Percentiles rank a stretch among this genome's conserved stretches.
Conservation (phyloP, 208 protist genomes). For the Leishmania martiniquensis region DNA sequence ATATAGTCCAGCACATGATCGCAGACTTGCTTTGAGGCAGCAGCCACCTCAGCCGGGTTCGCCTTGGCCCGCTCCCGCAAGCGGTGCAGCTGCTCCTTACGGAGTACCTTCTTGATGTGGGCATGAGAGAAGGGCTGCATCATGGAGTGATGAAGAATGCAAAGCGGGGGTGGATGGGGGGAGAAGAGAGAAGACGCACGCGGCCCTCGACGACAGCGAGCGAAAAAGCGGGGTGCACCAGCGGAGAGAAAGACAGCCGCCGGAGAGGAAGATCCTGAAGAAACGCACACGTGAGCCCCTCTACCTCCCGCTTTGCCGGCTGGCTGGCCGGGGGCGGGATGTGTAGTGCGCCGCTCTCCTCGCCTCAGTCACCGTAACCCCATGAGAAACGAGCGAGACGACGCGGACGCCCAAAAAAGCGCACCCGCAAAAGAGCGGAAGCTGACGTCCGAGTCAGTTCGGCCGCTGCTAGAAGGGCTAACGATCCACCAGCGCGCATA, state of each 20-base stretch:
- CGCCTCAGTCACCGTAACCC: too few relatives aligned
- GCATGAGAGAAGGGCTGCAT: constrained; percentile 14
- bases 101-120: constrained; percentile 38
- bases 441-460: too few relatives aligned
- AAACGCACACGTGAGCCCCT: too few relatives aligned
- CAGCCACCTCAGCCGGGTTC: constrained; percentile 28
- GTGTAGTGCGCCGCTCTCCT: too few relatives aligned
- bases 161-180: not conserved
- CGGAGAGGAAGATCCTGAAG: not conserved
- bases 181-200: not conserved
- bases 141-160: not conserved
- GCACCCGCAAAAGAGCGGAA: too few relatives aligned
- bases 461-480: too few relatives aligned
- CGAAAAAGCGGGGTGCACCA: not conserved
- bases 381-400: too few relatives aligned
- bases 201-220: not conserved
- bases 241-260: not conserved
- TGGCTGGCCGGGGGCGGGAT: too few relatives aligned
- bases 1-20: constrained; percentile 48
- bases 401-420: too few relatives aligned
- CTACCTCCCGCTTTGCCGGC: too few relatives aligned
- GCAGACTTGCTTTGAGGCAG: constrained; percentile 47
- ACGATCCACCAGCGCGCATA: too few relatives aligned
- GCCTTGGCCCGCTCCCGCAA: constrained; percentile 45
- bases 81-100: constrained; percentile 41